phyloP scores from a whole-genome alignment of 2,329 filamentous ascomycete genomes.

The Penicillium sp. region DNA sequence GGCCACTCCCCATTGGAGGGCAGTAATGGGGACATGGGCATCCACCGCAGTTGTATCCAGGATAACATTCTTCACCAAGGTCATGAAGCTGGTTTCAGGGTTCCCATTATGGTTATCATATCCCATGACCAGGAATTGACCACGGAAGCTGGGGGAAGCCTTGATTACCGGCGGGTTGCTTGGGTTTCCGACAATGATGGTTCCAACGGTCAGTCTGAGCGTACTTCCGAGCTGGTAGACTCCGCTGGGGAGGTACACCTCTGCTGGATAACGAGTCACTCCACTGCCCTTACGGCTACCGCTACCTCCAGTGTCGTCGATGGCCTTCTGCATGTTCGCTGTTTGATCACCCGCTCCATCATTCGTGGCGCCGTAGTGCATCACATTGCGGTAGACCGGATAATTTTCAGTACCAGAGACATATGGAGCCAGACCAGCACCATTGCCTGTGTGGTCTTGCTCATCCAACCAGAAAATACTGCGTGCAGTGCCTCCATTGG shows the following conservation, averaged over 20 bases:
- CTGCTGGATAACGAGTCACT: slow-evolving; percentile 31
- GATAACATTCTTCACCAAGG: slow-evolving; percentile 37
- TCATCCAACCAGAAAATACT: slow-evolving; percentile 30
- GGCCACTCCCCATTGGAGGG: slow-evolving; percentile 41
- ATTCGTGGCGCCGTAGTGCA: slow-evolving; percentile 29
- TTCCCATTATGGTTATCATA: slow-evolving; percentile 28
- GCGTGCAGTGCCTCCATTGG: slow-evolving; percentile 3
- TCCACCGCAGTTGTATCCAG: slow-evolving; percentile 34
- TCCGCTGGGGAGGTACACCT: slow-evolving; percentile 35
- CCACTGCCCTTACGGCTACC: slow-evolving; percentile 31
- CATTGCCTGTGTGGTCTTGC: slow-evolving; percentile 29
- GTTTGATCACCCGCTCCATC: slow-evolving; percentile 33
- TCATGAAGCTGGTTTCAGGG: slow-evolving; percentile 38
- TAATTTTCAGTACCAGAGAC: slow-evolving; percentile 18
- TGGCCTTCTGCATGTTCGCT: slow-evolving; percentile 29
- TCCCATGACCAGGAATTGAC: slow-evolving; percentile 34
- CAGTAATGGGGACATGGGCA: slow-evolving; percentile 23
- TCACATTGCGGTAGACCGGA: slow-evolving; percentile 34
- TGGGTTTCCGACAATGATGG: slow-evolving; percentile 38
- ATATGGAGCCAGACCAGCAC: slow-evolving; percentile 30
- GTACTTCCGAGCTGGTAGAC: slow-evolving; percentile 30
- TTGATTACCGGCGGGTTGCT: slow-evolving; percentile 34
- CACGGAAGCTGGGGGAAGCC: slow-evolving; percentile 28
- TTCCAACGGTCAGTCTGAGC: slow-evolving; percentile 33
- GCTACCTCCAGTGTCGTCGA: slow-evolving; percentile 32